phyloP scores from a whole-genome alignment of 257 asterid species.

The Leptodermis oblonga region DNA sequence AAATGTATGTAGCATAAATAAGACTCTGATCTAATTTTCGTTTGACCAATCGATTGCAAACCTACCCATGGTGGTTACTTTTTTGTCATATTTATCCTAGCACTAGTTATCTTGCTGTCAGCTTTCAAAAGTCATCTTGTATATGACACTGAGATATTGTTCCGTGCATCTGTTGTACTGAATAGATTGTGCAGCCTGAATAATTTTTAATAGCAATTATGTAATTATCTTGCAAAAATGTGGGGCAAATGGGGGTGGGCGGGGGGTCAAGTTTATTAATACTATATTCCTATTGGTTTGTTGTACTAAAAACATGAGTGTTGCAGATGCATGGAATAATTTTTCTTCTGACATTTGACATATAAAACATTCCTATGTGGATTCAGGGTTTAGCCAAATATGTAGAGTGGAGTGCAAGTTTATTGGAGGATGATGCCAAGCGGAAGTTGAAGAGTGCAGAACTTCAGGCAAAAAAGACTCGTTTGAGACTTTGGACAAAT shows the following conservation, averaged over 20 bases:
- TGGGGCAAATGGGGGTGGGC: no score
- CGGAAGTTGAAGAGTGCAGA: slow-evolving; percentile 73
- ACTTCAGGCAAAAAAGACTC: slow-evolving; percentile 80
- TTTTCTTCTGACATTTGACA: no score
- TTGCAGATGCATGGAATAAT: no score
- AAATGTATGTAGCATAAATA: slow-evolving; percentile 42
- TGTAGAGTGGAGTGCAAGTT: slow-evolving; percentile 89
- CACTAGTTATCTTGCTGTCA: not conserved
- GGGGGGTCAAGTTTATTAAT: no score
- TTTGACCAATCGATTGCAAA: not conserved
- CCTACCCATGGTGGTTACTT: not conserved
- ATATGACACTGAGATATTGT: not conserved
- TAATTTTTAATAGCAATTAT: not conserved
- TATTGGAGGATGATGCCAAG: slow-evolving; percentile 71
- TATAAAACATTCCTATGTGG: no score
- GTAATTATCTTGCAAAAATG: no score
- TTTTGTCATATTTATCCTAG: not conserved
- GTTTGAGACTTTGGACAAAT: slow-evolving; percentile 79
- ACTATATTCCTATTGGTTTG: no score
- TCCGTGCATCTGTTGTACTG: no score
- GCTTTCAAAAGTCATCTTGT: not conserved
- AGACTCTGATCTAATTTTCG: not conserved
- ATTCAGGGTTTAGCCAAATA: slow-evolving; percentile 80
- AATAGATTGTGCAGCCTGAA: no score
- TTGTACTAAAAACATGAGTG: no score